Evolutionary conservation across 2,329 filamentous ascomycete genomes (phyloP).

Genomic region (Pseudopyricularia javanii): DNA sequence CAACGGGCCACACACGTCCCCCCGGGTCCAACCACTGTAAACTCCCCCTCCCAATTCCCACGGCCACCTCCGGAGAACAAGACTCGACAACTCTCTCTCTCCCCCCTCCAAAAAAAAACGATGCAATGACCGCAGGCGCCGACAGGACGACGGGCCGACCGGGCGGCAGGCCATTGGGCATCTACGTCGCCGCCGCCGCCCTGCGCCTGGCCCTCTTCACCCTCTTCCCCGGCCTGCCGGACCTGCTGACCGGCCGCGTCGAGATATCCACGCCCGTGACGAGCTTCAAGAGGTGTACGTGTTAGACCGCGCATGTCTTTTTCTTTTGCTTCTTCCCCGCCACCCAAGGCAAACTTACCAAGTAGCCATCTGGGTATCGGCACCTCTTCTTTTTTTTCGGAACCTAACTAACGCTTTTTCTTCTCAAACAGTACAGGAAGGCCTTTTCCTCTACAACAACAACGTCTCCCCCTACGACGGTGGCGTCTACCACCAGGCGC

Average conservation of each 20-base stretch:
- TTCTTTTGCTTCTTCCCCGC: neutral
- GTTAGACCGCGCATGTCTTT: neutral
- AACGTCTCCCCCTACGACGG: conserved; percentile 97
- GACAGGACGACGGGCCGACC: conserved; percentile 6
- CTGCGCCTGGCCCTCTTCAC: conserved; percentile 71
- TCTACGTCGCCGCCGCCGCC: conserved; percentile 66
- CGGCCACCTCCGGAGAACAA: too few relatives aligned
- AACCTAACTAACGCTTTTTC: neutral
- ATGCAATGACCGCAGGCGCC: conserved; percentile 9
- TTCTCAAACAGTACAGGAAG: conserved; percentile 66
- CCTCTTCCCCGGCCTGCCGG: conserved; percentile 70
- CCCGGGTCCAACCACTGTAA: too few relatives aligned
- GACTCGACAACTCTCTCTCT: too few relatives aligned
- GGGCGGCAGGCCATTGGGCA: conserved; percentile 37
- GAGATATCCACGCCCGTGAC: conserved; percentile 95
- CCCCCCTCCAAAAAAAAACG: neutral
- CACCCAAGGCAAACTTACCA: neutral
- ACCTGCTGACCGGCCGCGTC: conserved; percentile 78
- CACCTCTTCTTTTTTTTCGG: too few relatives aligned
- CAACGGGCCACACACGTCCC: too few relatives aligned
- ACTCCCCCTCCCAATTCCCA: too few relatives aligned
- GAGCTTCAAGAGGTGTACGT: conserved; percentile 89
- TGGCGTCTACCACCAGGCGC: conserved; percentile 72
- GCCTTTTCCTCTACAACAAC: conserved; percentile 87
- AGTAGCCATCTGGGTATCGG: too few relatives aligned